Evolutionary conservation across 371 early-diverging fungal species (phyloP), one percentile per base, ranked within the genome.

Genomic region (Saksenaea vasiformis): DNA sequence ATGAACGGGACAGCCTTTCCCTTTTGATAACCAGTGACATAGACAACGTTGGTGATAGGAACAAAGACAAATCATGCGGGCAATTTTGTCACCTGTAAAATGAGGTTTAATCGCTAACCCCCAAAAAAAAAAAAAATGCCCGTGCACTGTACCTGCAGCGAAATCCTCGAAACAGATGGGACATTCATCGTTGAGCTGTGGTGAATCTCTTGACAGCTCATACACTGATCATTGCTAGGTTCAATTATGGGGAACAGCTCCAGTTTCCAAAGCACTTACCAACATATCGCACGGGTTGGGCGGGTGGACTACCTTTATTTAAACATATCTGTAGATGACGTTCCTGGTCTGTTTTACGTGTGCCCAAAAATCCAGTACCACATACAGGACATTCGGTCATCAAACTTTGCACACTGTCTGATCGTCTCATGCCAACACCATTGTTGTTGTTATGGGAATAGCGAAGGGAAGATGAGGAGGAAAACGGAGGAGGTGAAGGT

Each of bases 121-220:
- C 56, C 27, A 44, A 55, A 14, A 36, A 17, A 17, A 39, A 53
- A 56, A 61, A 56, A 67, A 58, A 53, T 11, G 41, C 19, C 13
- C 57, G 54, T 28, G 26, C n/a, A 19, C 13, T 62, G 43, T 71
- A 87, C 90, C 88, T 68, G 80, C 67, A 60, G 74, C 82, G 80
- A 92, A 94, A 70, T 95, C 96, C 54, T 94, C 93, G 77, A 95
- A 91, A 78, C 96, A 95, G 56, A 95, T 95, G 0, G 91, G 85
- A 66, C 96, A 95, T 72, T 95, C 96, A 67, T 85, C 86, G 39
- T 86, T 87, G 43, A 91, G 74, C 62, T 87, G 68, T 14, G 86
- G 83, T 1, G 89, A 86, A 36, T 84, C 79, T 39, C 71, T 69
- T 4, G 80, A 78, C 13, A 91, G 65, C 59, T 80, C 83, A 69